These are phyloP conservation scores for Chaetomiaceae sp. DNA, from an alignment of 2,329 filamentous ascomycete species.

Conservation along the genomic window DNA sequence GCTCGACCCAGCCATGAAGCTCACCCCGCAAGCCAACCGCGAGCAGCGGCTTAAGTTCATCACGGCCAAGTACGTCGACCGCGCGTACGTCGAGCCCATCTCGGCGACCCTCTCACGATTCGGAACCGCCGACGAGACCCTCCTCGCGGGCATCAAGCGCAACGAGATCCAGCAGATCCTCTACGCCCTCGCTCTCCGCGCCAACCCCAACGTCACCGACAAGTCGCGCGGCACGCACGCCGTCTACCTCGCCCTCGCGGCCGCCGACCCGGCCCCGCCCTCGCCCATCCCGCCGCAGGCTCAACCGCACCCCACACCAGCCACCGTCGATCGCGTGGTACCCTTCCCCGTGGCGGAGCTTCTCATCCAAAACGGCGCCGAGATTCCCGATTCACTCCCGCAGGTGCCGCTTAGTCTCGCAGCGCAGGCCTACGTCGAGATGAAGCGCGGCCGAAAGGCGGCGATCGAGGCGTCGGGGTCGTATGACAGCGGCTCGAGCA, in stretches of 20 bases:
- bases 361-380: slow-evolving; percentile 87
- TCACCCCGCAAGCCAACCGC: slow-evolving; percentile 69
- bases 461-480: slow-evolving; percentile 39
- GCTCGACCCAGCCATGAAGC: slow-evolving; percentile 70
- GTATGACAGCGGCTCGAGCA: slow-evolving; percentile 39
- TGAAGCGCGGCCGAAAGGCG: slow-evolving; percentile 56
- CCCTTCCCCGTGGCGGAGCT: slow-evolving; percentile 89
- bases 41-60: slow-evolving; percentile 95
- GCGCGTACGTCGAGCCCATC: slow-evolving; percentile 73
- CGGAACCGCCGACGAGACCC: slow-evolving; percentile 75
- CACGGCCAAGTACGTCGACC: slow-evolving; percentile 88
- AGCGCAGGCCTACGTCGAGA: slow-evolving; percentile 79
- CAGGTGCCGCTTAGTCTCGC: slow-evolving; percentile 78
- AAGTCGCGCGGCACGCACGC: slow-evolving; percentile 83
- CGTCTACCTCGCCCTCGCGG: slow-evolving; percentile 85
- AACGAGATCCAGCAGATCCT: slow-evolving; percentile 93
- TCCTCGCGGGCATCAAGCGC: slow-evolving; percentile 89
- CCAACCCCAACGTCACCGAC: slow-evolving; percentile 82
- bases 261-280: slow-evolving; percentile 84
- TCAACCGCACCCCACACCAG: slow-evolving; percentile 36
- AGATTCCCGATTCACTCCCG: slow-evolving; percentile 70
- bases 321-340: slow-evolving; percentile 49
- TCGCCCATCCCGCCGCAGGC: slow-evolving; percentile 43
- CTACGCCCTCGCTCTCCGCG: slow-evolving; percentile 79
- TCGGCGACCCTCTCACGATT: slow-evolving; percentile 72